These are phyloP conservation scores for Suhomyces sp. DNA, from an alignment of 805 yeast species.

Conservation along the genomic window DNA sequence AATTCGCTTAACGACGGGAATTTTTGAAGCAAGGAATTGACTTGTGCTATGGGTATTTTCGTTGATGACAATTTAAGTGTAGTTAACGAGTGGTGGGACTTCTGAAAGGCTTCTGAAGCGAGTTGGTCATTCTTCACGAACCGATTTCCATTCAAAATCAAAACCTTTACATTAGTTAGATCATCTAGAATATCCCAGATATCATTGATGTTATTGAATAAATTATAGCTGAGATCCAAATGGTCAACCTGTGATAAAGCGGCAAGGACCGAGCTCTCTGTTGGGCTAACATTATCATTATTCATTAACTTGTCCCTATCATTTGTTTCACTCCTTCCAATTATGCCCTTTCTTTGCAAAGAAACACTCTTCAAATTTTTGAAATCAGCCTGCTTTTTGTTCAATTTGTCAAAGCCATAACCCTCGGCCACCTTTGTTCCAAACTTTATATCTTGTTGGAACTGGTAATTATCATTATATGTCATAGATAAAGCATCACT, in stretches of 20 bases:
- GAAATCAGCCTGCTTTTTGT: conserved; percentile 48
- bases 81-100: conserved; percentile 8
- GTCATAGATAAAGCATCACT: conserved; percentile 49
- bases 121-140: conserved; percentile 18
- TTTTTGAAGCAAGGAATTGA: conserved; percentile 20
- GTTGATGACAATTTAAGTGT: conserved; percentile 30
- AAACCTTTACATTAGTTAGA: conserved; percentile 36
- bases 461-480: conserved; percentile 37
- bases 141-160: conserved; percentile 58
- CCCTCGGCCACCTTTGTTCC: conserved; percentile 61
- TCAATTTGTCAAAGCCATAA: conserved; percentile 63
- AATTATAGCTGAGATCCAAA: conserved; percentile 63
- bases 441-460: conserved; percentile 36
- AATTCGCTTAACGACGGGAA: conserved; percentile 41
- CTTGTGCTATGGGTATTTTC: conserved; percentile 11
- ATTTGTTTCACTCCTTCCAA: conserved; percentile 7
- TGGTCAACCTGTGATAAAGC: conserved; percentile 9
- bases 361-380: conserved; percentile 47
- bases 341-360: conserved; percentile 44
- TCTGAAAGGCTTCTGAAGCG: no score
- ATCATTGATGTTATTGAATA: conserved; percentile 43
- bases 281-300: conserved; percentile 16
- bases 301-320: conserved; percentile 13
- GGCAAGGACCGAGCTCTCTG: not conserved
- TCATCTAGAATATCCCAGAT: conserved; percentile 36